Conservation (phyloP, 169 alveolate species). For the Plasmodium inui region DNA sequence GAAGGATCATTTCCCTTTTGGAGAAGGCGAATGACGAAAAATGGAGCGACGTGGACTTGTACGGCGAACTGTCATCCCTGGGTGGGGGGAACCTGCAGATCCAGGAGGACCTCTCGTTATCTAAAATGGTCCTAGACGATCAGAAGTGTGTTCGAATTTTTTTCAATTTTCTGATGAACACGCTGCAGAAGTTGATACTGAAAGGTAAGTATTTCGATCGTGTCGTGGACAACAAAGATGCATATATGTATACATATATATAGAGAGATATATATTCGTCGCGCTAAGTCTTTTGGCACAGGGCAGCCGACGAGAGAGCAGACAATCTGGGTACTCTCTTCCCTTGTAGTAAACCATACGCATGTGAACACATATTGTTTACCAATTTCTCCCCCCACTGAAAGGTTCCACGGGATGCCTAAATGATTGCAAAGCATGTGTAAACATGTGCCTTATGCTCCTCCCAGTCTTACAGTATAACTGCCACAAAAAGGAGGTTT, state of each 20-base stretch:
- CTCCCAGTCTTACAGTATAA: constrained; percentile 57
- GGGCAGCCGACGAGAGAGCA: not conserved
- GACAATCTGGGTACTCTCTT: not conserved
- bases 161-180: constrained; percentile 53
- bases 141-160: not conserved
- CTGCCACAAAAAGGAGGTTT: constrained; percentile 35
- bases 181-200: constrained; percentile 8
- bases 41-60: constrained; percentile 6
- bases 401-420: constrained; percentile 11
- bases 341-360: not conserved
- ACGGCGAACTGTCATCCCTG: not conserved
- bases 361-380: not conserved
- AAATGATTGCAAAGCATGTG: constrained; percentile 54
- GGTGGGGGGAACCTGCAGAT: constrained; percentile 15
- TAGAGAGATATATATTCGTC: not conserved
- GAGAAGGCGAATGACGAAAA: constrained; percentile 3
- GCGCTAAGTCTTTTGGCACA: not conserved
- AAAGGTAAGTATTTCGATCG: not conserved
- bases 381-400: not conserved
- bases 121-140: constrained; percentile 32
- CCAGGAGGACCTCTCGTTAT: constrained; percentile 8
- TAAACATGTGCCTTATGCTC: constrained; percentile 25
- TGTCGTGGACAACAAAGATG: no score
- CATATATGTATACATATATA: not conserved
- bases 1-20: constrained; percentile 1